phyloP scores from a whole-genome alignment of 83 land plant species.

The Picea abies region DNA sequence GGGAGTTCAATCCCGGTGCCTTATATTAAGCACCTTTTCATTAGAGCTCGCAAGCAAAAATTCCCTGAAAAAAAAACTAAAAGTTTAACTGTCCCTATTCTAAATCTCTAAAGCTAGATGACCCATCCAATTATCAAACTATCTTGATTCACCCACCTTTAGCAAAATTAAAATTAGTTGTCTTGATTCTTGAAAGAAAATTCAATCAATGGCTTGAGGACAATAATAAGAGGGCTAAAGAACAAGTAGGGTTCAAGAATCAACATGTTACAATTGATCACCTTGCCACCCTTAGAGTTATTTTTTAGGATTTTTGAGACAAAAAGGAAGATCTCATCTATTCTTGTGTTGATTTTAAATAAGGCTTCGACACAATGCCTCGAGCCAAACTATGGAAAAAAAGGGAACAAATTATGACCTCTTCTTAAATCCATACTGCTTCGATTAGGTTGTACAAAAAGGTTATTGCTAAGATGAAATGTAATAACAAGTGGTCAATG shows the following conservation, averaged over 20 bases:
- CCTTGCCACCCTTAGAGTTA: neutral
- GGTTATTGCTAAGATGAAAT: neutral
- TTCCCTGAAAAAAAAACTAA: neutral
- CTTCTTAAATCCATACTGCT: neutral
- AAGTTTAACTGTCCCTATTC: neutral
- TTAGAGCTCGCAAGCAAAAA: neutral
- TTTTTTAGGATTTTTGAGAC: neutral
- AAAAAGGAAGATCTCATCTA: neutral
- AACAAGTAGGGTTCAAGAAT: neutral
- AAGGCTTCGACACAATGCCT: neutral
- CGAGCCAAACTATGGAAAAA: neutral
- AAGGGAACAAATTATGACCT: neutral
- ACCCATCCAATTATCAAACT: neutral
- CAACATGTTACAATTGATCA: neutral
- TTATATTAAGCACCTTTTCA: neutral
- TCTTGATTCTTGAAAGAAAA: too few species aligned
- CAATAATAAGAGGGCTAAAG: neutral
- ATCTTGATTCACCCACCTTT: neutral
- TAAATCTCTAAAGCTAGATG: neutral
- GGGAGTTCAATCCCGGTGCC: neutral
- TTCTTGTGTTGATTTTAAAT: neutral
- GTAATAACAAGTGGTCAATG: neutral
- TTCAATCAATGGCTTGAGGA: neutral
- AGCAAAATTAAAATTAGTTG: neutral
- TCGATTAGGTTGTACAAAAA: neutral